A percentile compares a stretch with the other conserved stretches of the same genome.
phyloP scores from a whole-genome alignment of 148 eudicot genomes.

The Polygonum aviculare region DNA sequence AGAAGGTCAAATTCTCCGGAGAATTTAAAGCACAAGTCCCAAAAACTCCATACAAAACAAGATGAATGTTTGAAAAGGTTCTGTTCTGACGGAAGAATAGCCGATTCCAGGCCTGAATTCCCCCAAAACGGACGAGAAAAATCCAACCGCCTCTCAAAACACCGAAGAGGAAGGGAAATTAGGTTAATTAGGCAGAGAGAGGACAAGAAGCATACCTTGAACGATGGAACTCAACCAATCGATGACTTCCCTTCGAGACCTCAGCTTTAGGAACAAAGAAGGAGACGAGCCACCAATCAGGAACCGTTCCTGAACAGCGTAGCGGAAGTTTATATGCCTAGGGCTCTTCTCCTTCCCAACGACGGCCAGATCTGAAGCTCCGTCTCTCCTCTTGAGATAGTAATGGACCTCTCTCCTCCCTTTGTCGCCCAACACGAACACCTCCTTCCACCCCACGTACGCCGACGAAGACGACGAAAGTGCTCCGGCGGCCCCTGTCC shows the following conservation, averaged over 20 bases:
- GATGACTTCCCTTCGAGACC: slow-evolving; percentile 59
- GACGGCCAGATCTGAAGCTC: slow-evolving; percentile 56
- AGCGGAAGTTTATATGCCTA: slow-evolving; percentile 39
- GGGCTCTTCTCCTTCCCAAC: slow-evolving; percentile 64
- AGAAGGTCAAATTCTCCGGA: background rate
- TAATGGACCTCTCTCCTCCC: slow-evolving; percentile 59
- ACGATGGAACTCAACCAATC: slow-evolving; percentile 56
- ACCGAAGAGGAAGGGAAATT: background rate
- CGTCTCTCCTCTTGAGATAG: slow-evolving; percentile 46
- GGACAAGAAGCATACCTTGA: slow-evolving; percentile 28
- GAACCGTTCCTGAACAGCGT: slow-evolving; percentile 17
- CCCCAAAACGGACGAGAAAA: no score
- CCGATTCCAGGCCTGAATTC: no score
- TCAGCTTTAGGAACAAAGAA: slow-evolving; percentile 30
- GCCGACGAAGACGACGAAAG: slow-evolving; percentile 15
- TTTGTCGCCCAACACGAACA: slow-evolving; percentile 31
- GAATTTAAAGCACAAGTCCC: background rate
- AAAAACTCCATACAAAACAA: background rate
- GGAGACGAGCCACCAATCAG: slow-evolving; percentile 15
- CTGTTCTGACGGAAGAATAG: background rate
- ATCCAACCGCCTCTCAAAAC: background rate
- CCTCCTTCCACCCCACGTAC: slow-evolving; percentile 69
- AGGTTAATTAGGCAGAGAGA: background rate
- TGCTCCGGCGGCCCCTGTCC: slow-evolving; percentile 9
- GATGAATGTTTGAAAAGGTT: background rate